Evolutionary conservation across 2,329 filamentous ascomycete species (phyloP).

Genomic region (Paecilomyces sp.): DNA sequence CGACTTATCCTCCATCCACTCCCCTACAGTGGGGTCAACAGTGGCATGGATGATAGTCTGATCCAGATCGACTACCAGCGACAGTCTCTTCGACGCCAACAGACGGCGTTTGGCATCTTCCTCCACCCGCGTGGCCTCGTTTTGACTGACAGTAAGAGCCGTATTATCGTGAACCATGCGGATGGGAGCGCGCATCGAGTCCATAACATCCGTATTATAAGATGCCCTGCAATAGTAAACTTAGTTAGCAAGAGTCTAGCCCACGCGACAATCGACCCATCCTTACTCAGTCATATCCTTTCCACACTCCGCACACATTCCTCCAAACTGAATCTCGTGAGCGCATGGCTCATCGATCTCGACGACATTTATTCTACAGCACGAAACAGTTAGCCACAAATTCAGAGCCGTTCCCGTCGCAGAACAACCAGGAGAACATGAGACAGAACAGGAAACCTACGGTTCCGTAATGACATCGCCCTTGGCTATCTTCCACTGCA

Average conservation of each 20-base stretch:
- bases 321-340: slow-evolving; percentile 85
- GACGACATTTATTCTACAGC: slow-evolving; percentile 49
- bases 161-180: slow-evolving; percentile 93
- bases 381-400: slow-evolving; percentile 1
- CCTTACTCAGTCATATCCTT: slow-evolving; percentile 84
- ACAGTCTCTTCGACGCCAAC: slow-evolving; percentile 73
- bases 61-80: slow-evolving; percentile 91
- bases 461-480: slow-evolving; percentile 37
- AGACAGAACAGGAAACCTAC: slow-evolving; percentile 22
- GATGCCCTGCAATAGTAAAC: slow-evolving; percentile 44
- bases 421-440: background rate
- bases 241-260: background rate
- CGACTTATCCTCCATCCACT: slow-evolving; percentile 83
- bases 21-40: slow-evolving; percentile 89
- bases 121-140: slow-evolving; percentile 74
- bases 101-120: slow-evolving; percentile 79
- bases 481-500: slow-evolving; percentile 62
- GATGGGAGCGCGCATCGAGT: slow-evolving; percentile 81
- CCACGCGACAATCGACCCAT: background rate
- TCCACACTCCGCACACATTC: slow-evolving; percentile 85
- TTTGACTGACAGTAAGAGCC: slow-evolving; percentile 73
- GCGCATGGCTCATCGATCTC: slow-evolving; percentile 86
- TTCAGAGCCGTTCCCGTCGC: background rate
- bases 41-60: slow-evolving; percentile 98
- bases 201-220: slow-evolving; percentile 72